Percentiles rank a stretch among this genome's conserved stretches.
Evolutionary conservation across 352 stramenopile genomes (phyloP).

Genomic region (Blastocystis hominis): DNA sequence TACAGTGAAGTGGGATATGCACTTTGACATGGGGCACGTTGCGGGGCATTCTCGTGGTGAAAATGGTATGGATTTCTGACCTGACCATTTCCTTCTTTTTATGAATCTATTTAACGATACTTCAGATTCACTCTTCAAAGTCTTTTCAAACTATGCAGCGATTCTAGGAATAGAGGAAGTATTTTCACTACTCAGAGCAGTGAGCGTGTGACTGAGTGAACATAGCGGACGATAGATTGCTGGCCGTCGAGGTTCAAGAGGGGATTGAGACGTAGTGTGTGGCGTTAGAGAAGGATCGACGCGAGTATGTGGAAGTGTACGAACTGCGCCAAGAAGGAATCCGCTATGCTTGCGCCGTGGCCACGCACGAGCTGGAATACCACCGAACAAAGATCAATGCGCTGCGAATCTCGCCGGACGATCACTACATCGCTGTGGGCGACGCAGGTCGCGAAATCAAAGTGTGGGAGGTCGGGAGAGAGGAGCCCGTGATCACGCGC

Average conservation of each 20-base stretch:
- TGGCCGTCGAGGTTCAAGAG: not conserved
- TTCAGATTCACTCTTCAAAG: conserved; percentile 68
- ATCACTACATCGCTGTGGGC: conserved; percentile 71
- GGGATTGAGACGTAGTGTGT: not conserved
- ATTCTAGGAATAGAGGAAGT: conserved; percentile 61
- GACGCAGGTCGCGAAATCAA: conserved; percentile 78
- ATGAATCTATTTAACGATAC: conserved; percentile 75
- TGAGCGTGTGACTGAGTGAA: conserved; percentile 69
- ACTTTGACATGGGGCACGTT: conserved; percentile 74
- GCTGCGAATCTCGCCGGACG: conserved; percentile 74
- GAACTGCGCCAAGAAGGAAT: not conserved
- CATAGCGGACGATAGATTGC: conserved; percentile 12
- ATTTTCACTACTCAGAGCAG: conserved; percentile 74
- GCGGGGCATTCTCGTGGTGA: conserved; percentile 75
- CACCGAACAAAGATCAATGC: conserved; percentile 64
- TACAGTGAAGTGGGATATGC: conserved; percentile 77
- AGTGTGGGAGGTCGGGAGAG: conserved; percentile 65
- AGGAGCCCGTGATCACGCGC: conserved; percentile 60
- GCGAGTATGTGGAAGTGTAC: conserved; percentile 39
- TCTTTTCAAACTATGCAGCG: not conserved
- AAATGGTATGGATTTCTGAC: conserved; percentile 74
- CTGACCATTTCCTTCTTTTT: conserved; percentile 72
- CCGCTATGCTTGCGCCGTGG: not conserved
- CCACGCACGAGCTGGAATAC: conserved; percentile 47
- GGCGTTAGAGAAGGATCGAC: conserved; percentile 35